phyloP scores from a whole-genome alignment of 2,329 filamentous ascomycete genomes.

The Didymosphaeria variabile region DNA sequence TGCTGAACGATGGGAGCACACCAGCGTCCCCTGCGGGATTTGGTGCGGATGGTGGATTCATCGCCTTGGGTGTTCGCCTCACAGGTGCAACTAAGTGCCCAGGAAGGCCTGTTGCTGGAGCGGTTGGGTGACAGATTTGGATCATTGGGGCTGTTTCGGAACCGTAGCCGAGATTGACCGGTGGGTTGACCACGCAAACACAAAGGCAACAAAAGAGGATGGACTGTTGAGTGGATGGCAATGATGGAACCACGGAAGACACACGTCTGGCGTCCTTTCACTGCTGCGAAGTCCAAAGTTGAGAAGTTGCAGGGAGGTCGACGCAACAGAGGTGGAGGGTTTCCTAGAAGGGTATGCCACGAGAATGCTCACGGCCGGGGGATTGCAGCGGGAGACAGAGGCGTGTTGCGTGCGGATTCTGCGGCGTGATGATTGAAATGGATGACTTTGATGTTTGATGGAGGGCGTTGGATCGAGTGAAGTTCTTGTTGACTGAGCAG shows the following conservation, averaged over 20 bases:
- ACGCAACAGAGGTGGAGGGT: constrained; percentile 6
- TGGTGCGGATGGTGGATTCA: constrained; percentile 49
- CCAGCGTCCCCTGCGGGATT: constrained; percentile 53
- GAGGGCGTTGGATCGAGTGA: not conserved
- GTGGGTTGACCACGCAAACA: constrained; percentile 11
- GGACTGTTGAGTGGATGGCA: not conserved
- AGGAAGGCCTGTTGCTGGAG: constrained; percentile 42
- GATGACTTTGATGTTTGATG: constrained; percentile 4
- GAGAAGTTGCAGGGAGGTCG: constrained; percentile 7
- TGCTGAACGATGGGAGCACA: constrained; percentile 48
- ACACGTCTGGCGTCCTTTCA: not conserved
- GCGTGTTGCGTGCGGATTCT: not conserved
- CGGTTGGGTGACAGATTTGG: constrained; percentile 43
- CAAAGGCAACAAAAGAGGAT: not conserved
- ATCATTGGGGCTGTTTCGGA: constrained; percentile 39
- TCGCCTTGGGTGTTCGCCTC: constrained; percentile 25
- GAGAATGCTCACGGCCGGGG: constrained; percentile 18
- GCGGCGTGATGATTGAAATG: constrained; percentile 14
- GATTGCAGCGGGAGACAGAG: constrained; percentile 19
- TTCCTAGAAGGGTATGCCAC: constrained; percentile 11
- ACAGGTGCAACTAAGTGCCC: constrained; percentile 38
- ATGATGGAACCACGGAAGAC: not conserved
- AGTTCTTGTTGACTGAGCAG: constrained; percentile 31
- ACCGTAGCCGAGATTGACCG: constrained; percentile 37
- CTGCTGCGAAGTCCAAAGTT: constrained; percentile 9